Evolutionary conservation across 495 filamentous ascomycete genomes (phyloP).

Genomic region (Bombardia bombarda): DNA sequence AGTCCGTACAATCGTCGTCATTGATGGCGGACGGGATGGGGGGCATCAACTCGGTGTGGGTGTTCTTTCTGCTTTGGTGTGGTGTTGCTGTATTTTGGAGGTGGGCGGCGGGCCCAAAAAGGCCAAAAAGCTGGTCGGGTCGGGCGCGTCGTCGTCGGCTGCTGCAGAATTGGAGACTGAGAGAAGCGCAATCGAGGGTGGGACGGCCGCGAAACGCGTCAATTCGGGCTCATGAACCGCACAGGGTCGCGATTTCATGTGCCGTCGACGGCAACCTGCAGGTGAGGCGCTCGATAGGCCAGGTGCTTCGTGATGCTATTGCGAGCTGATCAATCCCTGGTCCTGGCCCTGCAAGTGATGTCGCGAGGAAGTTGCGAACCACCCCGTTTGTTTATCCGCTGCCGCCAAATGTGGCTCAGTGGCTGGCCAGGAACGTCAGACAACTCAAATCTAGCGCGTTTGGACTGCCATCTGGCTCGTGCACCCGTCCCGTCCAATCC

Average conservation of each 20-base stretch:
- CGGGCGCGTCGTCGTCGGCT: not conserved
- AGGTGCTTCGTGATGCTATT: not conserved
- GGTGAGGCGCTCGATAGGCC: too few relatives aligned
- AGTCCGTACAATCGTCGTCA: constrained; percentile 54
- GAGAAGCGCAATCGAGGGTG: too few relatives aligned
- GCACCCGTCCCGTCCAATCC: too few relatives aligned
- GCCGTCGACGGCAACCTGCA: not conserved
- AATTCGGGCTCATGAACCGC: not conserved
- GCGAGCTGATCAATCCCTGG: not conserved
- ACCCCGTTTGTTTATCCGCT: not conserved
- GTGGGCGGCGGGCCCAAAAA: not conserved
- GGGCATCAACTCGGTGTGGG: constrained; percentile 13
- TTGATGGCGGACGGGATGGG: constrained; percentile 36
- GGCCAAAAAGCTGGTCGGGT: not conserved
- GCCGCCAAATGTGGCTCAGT: not conserved
- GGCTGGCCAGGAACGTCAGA: not conserved
- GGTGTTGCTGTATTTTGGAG: not conserved
- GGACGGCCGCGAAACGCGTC: not conserved
- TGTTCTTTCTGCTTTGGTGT: not conserved
- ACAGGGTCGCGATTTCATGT: not conserved
- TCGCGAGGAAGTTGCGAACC: not conserved
- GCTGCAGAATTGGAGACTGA: not conserved
- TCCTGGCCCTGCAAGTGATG: not conserved
- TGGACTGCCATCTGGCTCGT: too few relatives aligned
- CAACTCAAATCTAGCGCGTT: too few relatives aligned